Evolutionary conservation across 179 eudicot genomes (phyloP).

Genomic region (Camellia oleifera): DNA sequence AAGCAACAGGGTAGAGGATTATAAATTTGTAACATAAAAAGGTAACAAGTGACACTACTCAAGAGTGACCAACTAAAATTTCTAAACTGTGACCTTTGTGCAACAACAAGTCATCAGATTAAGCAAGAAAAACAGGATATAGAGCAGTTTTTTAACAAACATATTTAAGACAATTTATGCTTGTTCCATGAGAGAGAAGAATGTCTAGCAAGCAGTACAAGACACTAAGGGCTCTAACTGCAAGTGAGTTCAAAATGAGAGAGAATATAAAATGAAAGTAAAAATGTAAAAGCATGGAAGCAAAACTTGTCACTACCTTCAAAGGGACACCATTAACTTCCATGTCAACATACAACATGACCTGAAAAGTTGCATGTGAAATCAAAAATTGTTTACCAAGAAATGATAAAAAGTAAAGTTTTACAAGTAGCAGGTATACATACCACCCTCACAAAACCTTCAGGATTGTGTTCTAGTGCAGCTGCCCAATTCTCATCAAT

Average conservation of each 20-base stretch:
- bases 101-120: background rate
- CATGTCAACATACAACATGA: conserved; percentile 98
- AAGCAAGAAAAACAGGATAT: background rate
- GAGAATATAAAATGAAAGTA: background rate
- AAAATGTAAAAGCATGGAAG: background rate
- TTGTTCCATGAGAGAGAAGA: background rate
- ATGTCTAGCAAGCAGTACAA: background rate
- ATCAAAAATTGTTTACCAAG: background rate
- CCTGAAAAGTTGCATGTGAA: conserved; percentile 44
- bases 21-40: background rate
- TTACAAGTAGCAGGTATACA: conserved; percentile 14
- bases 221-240: background rate
- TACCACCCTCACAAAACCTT: conserved; percentile 98
- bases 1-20: conserved; percentile 7
- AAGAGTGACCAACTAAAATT: conserved; percentile 4
- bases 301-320: conserved; percentile 54
- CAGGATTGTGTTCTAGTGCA: conserved; percentile 94
- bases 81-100: background rate
- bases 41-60: background rate
- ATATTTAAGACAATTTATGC: background rate
- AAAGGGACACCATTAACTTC: conserved; percentile 98
- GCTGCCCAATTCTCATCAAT: conserved; percentile 98
- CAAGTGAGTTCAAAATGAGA: background rate
- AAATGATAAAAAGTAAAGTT: background rate
- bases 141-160: background rate